These are phyloP conservation scores for Metschnikowia cubensis DNA, from an alignment of 805 yeast species.

Conservation along the genomic window DNA sequence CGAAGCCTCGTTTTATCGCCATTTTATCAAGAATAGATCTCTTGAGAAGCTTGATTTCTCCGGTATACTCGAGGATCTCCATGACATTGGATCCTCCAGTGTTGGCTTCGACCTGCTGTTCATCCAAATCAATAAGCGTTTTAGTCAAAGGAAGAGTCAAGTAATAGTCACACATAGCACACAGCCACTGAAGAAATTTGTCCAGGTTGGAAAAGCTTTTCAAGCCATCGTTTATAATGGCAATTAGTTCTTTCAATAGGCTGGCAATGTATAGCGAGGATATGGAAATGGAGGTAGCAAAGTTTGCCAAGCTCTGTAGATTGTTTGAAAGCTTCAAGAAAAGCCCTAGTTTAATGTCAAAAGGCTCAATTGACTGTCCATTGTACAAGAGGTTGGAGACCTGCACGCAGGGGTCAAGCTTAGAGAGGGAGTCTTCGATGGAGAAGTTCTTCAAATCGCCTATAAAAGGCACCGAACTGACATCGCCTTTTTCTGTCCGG, in stretches of 20 bases:
- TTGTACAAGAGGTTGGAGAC: slow-evolving; percentile 7
- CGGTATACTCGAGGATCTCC: slow-evolving; percentile 39
- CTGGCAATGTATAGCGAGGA: slow-evolving; percentile 39
- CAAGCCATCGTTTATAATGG: slow-evolving; percentile 39
- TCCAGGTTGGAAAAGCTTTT: slow-evolving; percentile 18
- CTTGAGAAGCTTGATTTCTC: slow-evolving; percentile 47
- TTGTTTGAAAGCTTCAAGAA: slow-evolving; percentile 35
- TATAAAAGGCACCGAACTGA: not conserved
- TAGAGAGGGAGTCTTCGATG: slow-evolving; percentile 7
- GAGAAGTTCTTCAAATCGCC: slow-evolving; percentile 7
- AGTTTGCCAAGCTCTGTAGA: slow-evolving; percentile 34
- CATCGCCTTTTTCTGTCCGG: not conserved
- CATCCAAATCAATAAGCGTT: slow-evolving; percentile 24
- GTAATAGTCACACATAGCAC: slow-evolving; percentile 40
- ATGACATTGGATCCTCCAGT: slow-evolving; percentile 14
- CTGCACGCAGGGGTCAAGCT: slow-evolving; percentile 7
- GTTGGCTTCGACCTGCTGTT: slow-evolving; percentile 11
- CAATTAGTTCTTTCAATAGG: slow-evolving; percentile 32
- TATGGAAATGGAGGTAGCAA: slow-evolving; percentile 37
- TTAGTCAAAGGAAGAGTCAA: slow-evolving; percentile 22
- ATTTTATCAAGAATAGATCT: slow-evolving; percentile 29
- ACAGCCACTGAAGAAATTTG: slow-evolving; percentile 35
- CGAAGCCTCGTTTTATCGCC: slow-evolving; percentile 10
- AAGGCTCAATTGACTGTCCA: slow-evolving; percentile 8
- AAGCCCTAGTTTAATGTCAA: slow-evolving; percentile 17